Base-by-base conservation (phyloP, 495 filamentous ascomycete species). In the Penicillium cosmopolitanum region DNA sequence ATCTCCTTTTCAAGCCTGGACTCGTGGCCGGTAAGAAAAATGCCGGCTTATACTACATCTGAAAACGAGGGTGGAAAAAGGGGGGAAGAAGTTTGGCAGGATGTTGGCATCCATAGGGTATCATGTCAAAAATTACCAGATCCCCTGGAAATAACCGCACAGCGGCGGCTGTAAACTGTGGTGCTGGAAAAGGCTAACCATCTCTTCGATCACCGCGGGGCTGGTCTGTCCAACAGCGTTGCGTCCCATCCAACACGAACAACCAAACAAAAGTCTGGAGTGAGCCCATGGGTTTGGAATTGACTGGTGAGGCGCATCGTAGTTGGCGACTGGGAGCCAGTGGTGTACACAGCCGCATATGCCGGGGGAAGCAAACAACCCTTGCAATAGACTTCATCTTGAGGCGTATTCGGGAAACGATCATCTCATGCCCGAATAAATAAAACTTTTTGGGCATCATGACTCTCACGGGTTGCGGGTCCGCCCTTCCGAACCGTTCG, bases 211-310 rank as follows among this genome's bases (percentile, higher is more conserved):
- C 64, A 57, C 66, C 61, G 61, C 60, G 51, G 51, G 64, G 51
- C 43, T 62, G 61, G 64, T 62, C 53, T 58, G 53, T 46, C 66
- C 66, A 67, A 65, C 64, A 59, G 58, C 54, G 56, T 58, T 56
- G 61, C 56, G 58, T 67, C 51, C 61, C 66, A 65, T 64, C 53
- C 58, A 60, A 44, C 53, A 35, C 53, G 48, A 19, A 21, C 57
- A 61, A 50, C 64, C 61, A 66, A 47, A 60, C 58, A 66, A 51
- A 59, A 50, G 46, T n/a, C 47, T 9, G 4, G 19, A 16, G 0
- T 31, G 51, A 55, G 48, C 57, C 67, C 61, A 51, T 43, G 18
- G n/a, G 25, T 53, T 65, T 31, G 65, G 65, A 15, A 53, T 43
- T 47, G 55, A 47, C 56, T 64, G 56, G 55, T 36, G 56, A 50